These are phyloP conservation scores for Rhipidocladum racemiflorum DNA, from an alignment of 176 grass and related monocot genomes.

Conservation along the genomic window DNA sequence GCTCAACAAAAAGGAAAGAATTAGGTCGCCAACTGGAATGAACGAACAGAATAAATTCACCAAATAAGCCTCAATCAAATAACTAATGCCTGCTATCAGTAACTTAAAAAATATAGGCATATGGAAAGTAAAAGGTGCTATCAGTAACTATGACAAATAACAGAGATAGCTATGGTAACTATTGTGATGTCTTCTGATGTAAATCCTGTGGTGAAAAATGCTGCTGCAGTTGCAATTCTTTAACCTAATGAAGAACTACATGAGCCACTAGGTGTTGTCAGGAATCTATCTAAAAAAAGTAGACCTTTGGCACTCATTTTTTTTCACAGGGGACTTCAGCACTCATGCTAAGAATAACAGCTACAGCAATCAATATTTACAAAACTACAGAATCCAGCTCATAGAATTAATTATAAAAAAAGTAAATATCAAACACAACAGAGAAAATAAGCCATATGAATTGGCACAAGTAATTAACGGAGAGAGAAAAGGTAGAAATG, in stretches of 20 bases:
- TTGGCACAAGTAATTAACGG: neutral
- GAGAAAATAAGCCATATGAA: neutral
- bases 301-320: neutral
- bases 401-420: neutral
- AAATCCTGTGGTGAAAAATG: neutral
- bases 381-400: neutral
- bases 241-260: neutral
- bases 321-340: neutral
- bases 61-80: neutral
- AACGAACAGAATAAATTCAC: constrained; percentile 23
- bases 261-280: neutral
- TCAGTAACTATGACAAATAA: neutral
- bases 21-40: neutral
- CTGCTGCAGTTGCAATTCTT: neutral
- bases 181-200: neutral
- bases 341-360: neutral
- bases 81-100: constrained; percentile 10
- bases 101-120: constrained; percentile 11
- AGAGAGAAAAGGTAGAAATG: neutral
- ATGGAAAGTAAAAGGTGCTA: neutral
- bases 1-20: neutral
- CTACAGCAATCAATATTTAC: neutral
- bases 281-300: neutral
- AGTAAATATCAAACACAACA: neutral
- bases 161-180: neutral